Conservation (phyloP, 1,139 yeast genomes). For the Candida dubliniensis region DNA sequence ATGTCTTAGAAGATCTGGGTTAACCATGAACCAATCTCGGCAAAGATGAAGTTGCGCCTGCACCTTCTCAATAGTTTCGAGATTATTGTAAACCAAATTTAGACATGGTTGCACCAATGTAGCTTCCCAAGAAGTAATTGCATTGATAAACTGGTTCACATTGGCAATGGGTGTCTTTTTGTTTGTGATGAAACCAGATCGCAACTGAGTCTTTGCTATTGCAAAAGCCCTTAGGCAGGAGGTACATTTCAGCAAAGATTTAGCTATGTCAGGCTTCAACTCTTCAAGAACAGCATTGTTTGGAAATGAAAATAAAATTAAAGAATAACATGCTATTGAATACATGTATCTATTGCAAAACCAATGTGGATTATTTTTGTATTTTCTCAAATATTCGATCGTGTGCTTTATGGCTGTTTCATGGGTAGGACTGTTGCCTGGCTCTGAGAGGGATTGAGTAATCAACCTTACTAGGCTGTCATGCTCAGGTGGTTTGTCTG, state of each 20-base stretch:
- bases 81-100: not conserved
- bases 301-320: constrained; percentile 62
- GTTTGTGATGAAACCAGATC: constrained; percentile 50
- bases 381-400: constrained; percentile 24
- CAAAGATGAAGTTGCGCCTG: not conserved
- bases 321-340: constrained; percentile 51
- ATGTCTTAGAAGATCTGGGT: constrained; percentile 46
- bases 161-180: constrained; percentile 50
- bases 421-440: constrained; percentile 28
- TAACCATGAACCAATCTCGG: constrained; percentile 14
- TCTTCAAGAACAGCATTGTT: constrained; percentile 43
- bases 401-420: constrained; percentile 27
- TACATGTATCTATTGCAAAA: constrained; percentile 55
- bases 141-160: constrained; percentile 50
- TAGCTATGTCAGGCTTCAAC: constrained; percentile 41
- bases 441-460: constrained; percentile 22
- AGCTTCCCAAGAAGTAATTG: constrained; percentile 56
- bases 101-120: constrained; percentile 14
- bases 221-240: constrained; percentile 55
- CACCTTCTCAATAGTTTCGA: constrained; percentile 1
- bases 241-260: constrained; percentile 46
- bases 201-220: constrained; percentile 50
- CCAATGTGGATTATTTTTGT: constrained; percentile 39
- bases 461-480: constrained; percentile 25
- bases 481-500: constrained; percentile 25